phyloP scores from a whole-genome alignment of 2,329 filamentous ascomycete genomes.

The Penicillium sp. region DNA sequence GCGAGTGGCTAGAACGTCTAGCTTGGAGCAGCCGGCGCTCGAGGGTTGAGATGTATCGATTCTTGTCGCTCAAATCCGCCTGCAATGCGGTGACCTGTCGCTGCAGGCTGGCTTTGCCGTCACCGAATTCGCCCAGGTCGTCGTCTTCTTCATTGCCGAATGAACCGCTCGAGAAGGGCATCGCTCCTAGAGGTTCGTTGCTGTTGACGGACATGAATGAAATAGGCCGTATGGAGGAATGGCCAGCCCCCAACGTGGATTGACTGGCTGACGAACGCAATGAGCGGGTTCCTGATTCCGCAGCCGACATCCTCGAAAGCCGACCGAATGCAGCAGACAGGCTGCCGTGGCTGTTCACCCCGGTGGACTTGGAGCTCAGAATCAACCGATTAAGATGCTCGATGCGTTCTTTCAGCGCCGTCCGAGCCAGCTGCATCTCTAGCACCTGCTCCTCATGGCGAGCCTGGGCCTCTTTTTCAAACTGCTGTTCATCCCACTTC shows the following conservation, averaged over 20 bases:
- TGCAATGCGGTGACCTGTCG: conserved; percentile 91
- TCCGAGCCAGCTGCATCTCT: conserved; percentile 95
- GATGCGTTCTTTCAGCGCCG: conserved; percentile 92
- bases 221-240: conserved; percentile 58
- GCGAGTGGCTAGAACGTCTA: conserved; percentile 79
- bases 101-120: conserved; percentile 74
- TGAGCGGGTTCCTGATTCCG: conserved; percentile 48
- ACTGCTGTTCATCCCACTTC: conserved; percentile 66
- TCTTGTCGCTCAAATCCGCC: conserved; percentile 93
- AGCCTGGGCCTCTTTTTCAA: conserved; percentile 74
- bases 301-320: conserved; percentile 57
- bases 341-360: conserved; percentile 76
- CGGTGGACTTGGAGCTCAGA: conserved; percentile 88
- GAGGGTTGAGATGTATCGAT: conserved; percentile 88
- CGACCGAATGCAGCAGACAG: conserved; percentile 61
- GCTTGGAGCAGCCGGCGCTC: conserved; percentile 91
- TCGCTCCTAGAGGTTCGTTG: conserved; percentile 30
- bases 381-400: conserved; percentile 95
- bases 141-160: conserved; percentile 53
- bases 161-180: conserved; percentile 31
- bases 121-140: conserved; percentile 77
- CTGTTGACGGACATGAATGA: conserved; percentile 61
- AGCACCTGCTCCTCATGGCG: conserved; percentile 96
- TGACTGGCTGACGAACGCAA: conserved; percentile 66
- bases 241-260: conserved; percentile 50